phyloP scores from a whole-genome alignment of 1,284 basidiomycete species.

The Rhizoctonia solani region DNA sequence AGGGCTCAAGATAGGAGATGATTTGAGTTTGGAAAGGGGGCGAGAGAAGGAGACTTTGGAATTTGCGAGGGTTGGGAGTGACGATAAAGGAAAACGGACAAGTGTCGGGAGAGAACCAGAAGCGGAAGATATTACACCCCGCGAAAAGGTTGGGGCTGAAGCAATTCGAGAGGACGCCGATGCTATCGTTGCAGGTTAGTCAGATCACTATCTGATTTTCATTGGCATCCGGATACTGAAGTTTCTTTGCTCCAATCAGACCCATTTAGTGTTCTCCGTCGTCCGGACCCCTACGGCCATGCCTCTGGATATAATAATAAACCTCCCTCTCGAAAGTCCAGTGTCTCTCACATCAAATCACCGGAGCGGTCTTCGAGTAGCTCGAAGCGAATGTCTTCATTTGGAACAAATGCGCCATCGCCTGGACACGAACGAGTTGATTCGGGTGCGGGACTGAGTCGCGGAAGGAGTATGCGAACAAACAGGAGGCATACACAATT shows the following conservation, averaged over 20 bases:
- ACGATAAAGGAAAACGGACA: conserved; percentile 39
- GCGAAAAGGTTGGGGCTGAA: conserved; percentile 34
- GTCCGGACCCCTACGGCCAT: not conserved
- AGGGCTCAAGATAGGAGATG: not conserved
- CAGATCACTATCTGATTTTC: not conserved
- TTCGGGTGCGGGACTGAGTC: conserved; percentile 5
- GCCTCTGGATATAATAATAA: conserved; percentile 30
- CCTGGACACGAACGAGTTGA: not conserved
- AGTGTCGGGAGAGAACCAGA: conserved; percentile 41
- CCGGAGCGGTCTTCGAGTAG: not conserved
- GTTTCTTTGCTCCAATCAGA: not conserved
- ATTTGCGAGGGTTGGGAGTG: conserved; percentile 37
- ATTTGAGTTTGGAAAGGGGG: conserved; percentile 55
- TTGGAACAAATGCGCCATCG: not conserved
- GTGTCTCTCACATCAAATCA: conserved; percentile 34
- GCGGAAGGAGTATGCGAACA: conserved; percentile 74
- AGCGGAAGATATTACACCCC: not conserved
- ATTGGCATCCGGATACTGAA: not conserved
- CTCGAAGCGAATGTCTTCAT: not conserved
- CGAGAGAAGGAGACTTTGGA: conserved; percentile 65
- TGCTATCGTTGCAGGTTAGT: conserved; percentile 45
- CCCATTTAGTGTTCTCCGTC: not conserved
- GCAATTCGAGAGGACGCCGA: conserved; percentile 43
- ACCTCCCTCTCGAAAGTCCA: conserved; percentile 37
- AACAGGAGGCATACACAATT: conserved; percentile 70